A percentile compares a stretch with the other conserved stretches of the same genome.
Evolutionary conservation across 2,329 filamentous ascomycete genomes (phyloP).

Genomic region (Balansia obtecta): DNA sequence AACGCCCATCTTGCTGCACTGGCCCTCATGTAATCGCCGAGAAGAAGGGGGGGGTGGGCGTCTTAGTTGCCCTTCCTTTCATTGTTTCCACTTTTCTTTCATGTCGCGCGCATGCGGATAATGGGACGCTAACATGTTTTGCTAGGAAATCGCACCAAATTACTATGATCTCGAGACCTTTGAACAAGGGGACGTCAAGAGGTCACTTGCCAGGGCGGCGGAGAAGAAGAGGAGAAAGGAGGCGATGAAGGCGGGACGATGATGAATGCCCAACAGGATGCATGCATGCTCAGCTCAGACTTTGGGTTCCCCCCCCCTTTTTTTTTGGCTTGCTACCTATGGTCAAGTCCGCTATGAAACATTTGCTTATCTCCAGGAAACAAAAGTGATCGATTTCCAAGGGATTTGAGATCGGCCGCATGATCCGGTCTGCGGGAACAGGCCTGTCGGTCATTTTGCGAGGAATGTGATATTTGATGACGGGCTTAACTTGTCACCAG

Average conservation of each 20-base stretch:
- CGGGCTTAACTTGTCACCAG: not conserved
- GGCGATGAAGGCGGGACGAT: conserved; percentile 38
- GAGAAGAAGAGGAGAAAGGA: conserved; percentile 50
- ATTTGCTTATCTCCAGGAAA: not conserved
- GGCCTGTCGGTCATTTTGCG: not conserved
- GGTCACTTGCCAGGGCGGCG: conserved; percentile 42
- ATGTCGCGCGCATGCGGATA: not conserved
- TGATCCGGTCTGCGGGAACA: not conserved
- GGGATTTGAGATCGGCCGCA: not conserved
- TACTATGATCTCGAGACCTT: conserved; percentile 86
- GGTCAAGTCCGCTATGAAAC: too few species aligned
- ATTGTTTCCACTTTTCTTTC: conserved; percentile 1
- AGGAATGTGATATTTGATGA: not conserved
- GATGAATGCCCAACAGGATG: conserved; percentile 9
- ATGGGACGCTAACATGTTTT: not conserved
- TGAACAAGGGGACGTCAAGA: conserved; percentile 75
- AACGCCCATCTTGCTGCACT: too few species aligned
- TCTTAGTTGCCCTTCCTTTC: not conserved
- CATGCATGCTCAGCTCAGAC: too few species aligned
- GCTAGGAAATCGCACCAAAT: conserved; percentile 75
- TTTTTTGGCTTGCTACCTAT: not conserved
- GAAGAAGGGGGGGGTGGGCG: too few species aligned
- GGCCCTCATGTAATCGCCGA: too few species aligned
- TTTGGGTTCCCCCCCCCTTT: not conserved
- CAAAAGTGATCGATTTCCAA: not conserved